Percentiles rank a stretch among this genome's conserved stretches.
Conservation (phyloP, 495 filamentous ascomycete species). For the Aspergillus cavernicola region DNA sequence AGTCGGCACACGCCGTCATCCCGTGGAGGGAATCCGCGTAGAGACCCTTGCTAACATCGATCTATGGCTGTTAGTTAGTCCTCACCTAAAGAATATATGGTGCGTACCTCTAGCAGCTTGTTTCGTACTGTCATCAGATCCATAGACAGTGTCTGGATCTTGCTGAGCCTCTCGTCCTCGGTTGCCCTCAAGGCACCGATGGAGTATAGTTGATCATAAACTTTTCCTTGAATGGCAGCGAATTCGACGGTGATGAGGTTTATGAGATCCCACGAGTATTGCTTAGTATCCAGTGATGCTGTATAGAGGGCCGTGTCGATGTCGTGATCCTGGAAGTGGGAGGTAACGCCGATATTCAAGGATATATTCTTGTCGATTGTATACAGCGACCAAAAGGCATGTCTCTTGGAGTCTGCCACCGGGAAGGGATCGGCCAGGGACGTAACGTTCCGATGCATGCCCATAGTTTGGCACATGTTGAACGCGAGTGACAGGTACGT, state of each 20-base stretch:
- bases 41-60: slow-evolving; percentile 23
- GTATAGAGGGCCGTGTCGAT: slow-evolving; percentile 21
- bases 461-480: slow-evolving; percentile 27
- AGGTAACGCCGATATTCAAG: slow-evolving; percentile 24
- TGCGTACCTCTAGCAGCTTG: slow-evolving; percentile 17
- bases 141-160: slow-evolving; percentile 15
- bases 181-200: slow-evolving; percentile 9
- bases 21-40: slow-evolving; percentile 28
- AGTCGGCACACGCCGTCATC: slow-evolving; percentile 28
- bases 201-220: slow-evolving; percentile 26
- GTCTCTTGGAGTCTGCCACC: slow-evolving; percentile 21
- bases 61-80: slow-evolving; percentile 11
- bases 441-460: slow-evolving; percentile 19
- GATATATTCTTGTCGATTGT: slow-evolving; percentile 28
- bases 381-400: slow-evolving; percentile 26
- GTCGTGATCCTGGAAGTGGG: slow-evolving; percentile 29
- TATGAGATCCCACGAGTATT: slow-evolving; percentile 24
- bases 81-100: too few species aligned
- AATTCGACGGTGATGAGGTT: slow-evolving; percentile 23
- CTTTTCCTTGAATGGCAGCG: slow-evolving; percentile 20
- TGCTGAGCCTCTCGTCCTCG: slow-evolving; percentile 6
- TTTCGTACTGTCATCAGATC: slow-evolving; percentile 23
- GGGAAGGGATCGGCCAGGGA: slow-evolving; percentile 9
- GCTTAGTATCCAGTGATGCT: slow-evolving; percentile 14
- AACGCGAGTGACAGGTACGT: slow-evolving; percentile 26